Evolutionary conservation across 257 asterid genomes (phyloP), one percentile per base, ranked within the genome.

Genomic region (Nicotiana tomentosiformis): DNA sequence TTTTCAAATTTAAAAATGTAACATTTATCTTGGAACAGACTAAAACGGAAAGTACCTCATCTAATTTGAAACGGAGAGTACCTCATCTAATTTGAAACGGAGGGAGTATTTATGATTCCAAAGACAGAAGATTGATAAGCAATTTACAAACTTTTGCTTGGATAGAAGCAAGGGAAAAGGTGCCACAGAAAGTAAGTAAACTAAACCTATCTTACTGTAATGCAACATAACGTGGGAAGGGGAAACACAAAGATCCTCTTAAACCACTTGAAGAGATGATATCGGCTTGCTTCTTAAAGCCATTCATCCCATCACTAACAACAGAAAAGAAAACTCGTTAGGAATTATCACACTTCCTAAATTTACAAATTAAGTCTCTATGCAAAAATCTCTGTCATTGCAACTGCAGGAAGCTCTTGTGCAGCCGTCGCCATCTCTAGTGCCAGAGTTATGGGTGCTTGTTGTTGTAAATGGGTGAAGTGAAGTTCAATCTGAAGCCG

Each of bases 401-500:
- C 85, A 84, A 83, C 87, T 29, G 87, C 89, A 66, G 78, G 84
- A 1, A 32, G 82, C 58, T 78, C 81, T 55, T 74, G 81, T 81
- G 20, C 46, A 26, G 83, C 62, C 6, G 83, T 15, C 5, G 85
- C 61, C 10, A 56, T 86, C 80, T 84, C 88, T 43, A 78, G 74
- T 29, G 84, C 82, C 17, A 74, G 82, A 51, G 70, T 46, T 29
- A 58, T 16, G 30, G 84, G 66, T 20, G 81, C 68, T 3, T 81
- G 69, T 77, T 56, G 84, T 56, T 84, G 90, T 46, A 66, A 65
- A 30, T 87, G 81, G 4, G 98, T 94, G 88, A 86, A 96, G 87
- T 96, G 97, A 81, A 96, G 90, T 88, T 96, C 99, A 37, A 96
- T 94, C 93, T 94, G 99, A 29, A 96, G 89, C 43, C 97, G 91